Base-by-base conservation (phyloP, 2,329 filamentous ascomycete species). In the Pseudodiploospora longispora region DNA sequence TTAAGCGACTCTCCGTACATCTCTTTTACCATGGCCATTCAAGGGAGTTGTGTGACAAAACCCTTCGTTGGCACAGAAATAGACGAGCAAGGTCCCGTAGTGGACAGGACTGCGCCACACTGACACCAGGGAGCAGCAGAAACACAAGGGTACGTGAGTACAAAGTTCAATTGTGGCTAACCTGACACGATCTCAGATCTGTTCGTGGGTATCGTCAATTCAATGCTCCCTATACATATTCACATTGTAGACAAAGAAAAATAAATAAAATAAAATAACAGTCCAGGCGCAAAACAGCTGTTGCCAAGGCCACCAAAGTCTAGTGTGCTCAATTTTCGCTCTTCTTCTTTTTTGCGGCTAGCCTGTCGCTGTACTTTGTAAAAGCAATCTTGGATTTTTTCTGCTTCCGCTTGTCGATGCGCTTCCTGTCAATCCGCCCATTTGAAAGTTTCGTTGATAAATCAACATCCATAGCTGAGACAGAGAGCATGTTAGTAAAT, bases 371-470 rank as follows among this genome's bases (percentile, higher is more conserved):
- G 57, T 75, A 80, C 55, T 72, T 79, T 42, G 70, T 70, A 50
- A 83, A 83, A 27, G 80, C 76, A 48, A 83, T 81, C 48, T 69
- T 69, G 35, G 71, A 67, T 52, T 72, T 76, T 61, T 74, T 78
- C 51, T 65, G 67, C 53, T 66, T 72, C 58, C 72, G 70, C 70
- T 81, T 83, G 61, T 74, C 69, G 43, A 80, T 67, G 54, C 73
- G 71, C 59, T 70, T 74, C 64, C 71, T 78, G 50, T 63, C 59
- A 33, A 52, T 61, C 27, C 62, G 59, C 10, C 65, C 56, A 48
- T 62, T 67, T 29, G 61, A 55, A 36, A 64, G 55, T 55, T 71
- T 69, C 43, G 61, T 64, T 31, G 59, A 40, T 33, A 30, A 55
- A 52, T 82, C 79, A 41, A 83, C 59, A 27, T 82, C 78, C 78